These are phyloP conservation scores for Chaetoscypha palmicola DNA, from an alignment of 2,329 filamentous ascomycete genomes.

Conservation along the genomic window DNA sequence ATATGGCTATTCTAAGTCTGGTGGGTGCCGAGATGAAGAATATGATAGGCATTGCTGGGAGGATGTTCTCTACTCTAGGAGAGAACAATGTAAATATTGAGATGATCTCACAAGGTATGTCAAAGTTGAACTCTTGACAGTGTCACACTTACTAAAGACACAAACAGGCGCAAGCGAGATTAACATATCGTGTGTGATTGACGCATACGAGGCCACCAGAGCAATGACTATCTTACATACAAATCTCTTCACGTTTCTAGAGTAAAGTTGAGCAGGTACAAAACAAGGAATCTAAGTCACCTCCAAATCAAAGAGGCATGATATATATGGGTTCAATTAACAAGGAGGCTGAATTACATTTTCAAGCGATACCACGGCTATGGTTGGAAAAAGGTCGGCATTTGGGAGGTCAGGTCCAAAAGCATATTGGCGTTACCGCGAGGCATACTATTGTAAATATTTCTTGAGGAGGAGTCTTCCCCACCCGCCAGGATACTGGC, in stretches of 20 bases:
- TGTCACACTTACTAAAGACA: not conserved
- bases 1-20: conserved; percentile 93
- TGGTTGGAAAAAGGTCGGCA: no score
- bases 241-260: conserved; percentile 91
- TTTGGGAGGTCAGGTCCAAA: no score
- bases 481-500: no score
- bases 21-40: conserved; percentile 97
- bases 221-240: conserved; percentile 96
- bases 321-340: no score
- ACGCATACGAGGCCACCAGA: conserved; percentile 80
- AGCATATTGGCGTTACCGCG: no score
- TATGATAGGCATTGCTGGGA: conserved; percentile 88
- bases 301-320: no score
- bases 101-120: conserved; percentile 94
- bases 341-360: no score
- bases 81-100: conserved; percentile 95
- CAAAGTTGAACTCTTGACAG: not conserved
- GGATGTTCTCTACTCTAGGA: conserved; percentile 90
- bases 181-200: conserved; percentile 97
- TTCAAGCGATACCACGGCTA: no score
- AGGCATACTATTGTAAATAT: no score
- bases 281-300: no score
- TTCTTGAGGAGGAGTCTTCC: no score
- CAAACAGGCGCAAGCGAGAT: conserved; percentile 85
- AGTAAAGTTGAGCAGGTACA: no score